Percentiles rank a stretch among this genome's conserved stretches.
These are phyloP conservation scores for Coniochaeta sp. DNA, from an alignment of 2,329 filamentous ascomycete genomes.

Conservation along the genomic window DNA sequence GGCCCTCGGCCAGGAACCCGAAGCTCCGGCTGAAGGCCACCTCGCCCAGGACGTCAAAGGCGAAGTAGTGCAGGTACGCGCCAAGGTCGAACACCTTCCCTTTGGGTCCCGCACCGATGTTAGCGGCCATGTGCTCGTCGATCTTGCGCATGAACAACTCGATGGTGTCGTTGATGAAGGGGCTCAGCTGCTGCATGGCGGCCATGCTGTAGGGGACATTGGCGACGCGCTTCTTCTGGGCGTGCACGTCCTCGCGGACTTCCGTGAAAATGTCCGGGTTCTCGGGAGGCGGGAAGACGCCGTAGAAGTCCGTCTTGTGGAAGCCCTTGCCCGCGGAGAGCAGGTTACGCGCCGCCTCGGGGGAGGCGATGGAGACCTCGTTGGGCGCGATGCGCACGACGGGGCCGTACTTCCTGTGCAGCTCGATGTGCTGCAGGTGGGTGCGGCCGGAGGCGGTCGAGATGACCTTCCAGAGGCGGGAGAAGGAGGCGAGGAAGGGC, in stretches of 20 bases:
- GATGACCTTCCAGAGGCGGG: conserved; percentile 33
- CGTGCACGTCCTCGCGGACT: conserved; percentile 45
- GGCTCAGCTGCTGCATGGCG: conserved; percentile 42
- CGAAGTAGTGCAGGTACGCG: conserved; percentile 35
- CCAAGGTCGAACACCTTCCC: conserved; percentile 36
- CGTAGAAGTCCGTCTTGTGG: conserved; percentile 46
- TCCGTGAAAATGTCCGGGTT: conserved; percentile 54
- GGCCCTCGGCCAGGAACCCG: conserved; percentile 42
- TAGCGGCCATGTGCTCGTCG: conserved; percentile 26
- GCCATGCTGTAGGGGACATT: conserved; percentile 47
- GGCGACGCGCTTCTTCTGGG: conserved; percentile 45
- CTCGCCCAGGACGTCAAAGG: conserved; percentile 44
- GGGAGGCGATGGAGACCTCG: conserved; percentile 39
- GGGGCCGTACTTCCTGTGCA: conserved; percentile 38
- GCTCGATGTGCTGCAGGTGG: conserved; percentile 33
- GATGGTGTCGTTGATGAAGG: conserved; percentile 45
- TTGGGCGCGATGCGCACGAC: conserved; percentile 42
- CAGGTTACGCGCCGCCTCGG: conserved; percentile 35
- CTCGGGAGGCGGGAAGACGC: conserved; percentile 47
- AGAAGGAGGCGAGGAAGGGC: conserved; percentile 24
- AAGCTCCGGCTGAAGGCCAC: conserved; percentile 45
- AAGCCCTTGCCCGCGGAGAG: conserved; percentile 43
- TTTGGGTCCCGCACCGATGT: conserved; percentile 8
- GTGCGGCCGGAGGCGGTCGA: conserved; percentile 31
- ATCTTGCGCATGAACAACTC: conserved; percentile 36